Conservation (phyloP, 495 filamentous ascomycete genomes). For the Stereocaulon alpinum region DNA sequence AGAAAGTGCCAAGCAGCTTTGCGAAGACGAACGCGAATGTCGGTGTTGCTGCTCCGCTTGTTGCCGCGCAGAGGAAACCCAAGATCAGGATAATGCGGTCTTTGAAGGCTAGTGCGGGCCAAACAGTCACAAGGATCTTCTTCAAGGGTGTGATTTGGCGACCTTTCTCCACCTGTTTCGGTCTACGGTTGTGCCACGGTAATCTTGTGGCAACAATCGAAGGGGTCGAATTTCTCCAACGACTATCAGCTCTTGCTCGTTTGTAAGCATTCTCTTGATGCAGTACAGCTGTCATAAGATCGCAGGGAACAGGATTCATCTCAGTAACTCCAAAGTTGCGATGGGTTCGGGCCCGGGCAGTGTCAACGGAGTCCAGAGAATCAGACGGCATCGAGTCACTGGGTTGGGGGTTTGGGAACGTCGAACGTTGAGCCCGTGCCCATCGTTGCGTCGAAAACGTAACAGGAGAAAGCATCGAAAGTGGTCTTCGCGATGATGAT, state of each 20-base stretch:
- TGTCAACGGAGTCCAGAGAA: background rate
- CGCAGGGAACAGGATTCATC: background rate
- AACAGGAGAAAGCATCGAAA: background rate
- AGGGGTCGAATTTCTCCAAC: background rate
- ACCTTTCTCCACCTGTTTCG: background rate
- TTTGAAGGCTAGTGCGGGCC: slow-evolving; percentile 48
- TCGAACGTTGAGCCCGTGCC: background rate
- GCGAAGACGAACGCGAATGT: slow-evolving; percentile 71
- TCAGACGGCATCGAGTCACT: background rate
- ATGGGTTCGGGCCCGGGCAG: background rate
- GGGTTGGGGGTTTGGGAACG: background rate
- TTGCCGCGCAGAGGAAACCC: slow-evolving; percentile 49
- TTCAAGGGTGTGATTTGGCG: slow-evolving; percentile 31
- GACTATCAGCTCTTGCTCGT: background rate
- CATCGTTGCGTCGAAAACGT: background rate
- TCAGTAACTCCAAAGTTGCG: background rate
- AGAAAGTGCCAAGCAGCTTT: slow-evolving; percentile 62
- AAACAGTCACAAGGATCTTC: slow-evolving; percentile 61
- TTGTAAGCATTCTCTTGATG: background rate
- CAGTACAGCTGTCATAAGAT: background rate
- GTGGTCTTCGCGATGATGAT: background rate
- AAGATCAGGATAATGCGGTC: slow-evolving; percentile 47
- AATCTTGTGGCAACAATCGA: background rate
- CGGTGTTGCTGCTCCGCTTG: slow-evolving; percentile 62
- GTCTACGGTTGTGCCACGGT: background rate